These are phyloP conservation scores for Dendrobium chrysotoxum DNA, from an alignment of 106 monocot genomes.

Conservation along the genomic window DNA sequence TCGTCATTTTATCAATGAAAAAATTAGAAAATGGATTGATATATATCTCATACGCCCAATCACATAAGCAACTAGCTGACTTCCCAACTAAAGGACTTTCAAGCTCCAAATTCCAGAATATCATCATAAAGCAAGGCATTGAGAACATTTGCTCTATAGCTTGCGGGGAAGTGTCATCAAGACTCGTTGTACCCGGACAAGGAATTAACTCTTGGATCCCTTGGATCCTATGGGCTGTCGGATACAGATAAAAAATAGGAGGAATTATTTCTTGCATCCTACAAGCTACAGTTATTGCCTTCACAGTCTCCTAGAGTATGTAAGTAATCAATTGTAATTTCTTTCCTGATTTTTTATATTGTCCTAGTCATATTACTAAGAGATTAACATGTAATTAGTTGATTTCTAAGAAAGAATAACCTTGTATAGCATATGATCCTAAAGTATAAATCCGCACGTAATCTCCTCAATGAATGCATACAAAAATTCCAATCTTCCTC, in stretches of 20 bases:
- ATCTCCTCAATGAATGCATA: neutral
- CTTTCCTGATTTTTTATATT: neutral
- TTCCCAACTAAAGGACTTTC: neutral
- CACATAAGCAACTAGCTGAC: neutral
- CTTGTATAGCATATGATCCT: neutral
- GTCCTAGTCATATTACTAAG: neutral
- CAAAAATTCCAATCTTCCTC: neutral
- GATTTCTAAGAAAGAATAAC: neutral
- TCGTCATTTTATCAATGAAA: neutral
- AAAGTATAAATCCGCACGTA: neutral
- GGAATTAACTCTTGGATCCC: neutral
- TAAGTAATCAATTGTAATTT: too few species aligned
- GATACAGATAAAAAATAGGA: neutral
- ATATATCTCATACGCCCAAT: neutral
- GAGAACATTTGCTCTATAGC: neutral
- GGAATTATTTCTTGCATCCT: too few species aligned
- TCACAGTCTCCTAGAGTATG: too few species aligned
- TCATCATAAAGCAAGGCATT: neutral
- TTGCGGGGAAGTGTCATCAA: neutral
- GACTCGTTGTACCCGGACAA: neutral
- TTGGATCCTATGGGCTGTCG: neutral
- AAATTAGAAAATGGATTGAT: neutral
- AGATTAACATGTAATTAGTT: too few species aligned
- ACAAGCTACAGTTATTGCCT: too few species aligned
- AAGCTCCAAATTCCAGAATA: neutral